Conservation (phyloP, 2,329 filamentous ascomycete species). For the Verticillium alfalfae region DNA sequence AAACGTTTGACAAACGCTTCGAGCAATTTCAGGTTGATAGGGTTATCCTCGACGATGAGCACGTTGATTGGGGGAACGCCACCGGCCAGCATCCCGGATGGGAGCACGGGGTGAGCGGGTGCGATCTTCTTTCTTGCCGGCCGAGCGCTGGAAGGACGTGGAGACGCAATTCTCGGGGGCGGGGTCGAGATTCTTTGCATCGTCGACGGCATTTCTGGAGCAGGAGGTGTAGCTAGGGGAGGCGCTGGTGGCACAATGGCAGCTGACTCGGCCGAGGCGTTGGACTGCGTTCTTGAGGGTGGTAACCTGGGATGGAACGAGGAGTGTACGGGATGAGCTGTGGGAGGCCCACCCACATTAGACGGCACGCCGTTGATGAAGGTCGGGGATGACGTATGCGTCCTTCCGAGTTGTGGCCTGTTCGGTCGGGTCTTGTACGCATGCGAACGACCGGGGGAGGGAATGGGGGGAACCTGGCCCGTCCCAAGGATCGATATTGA, state of each 20-base stretch:
- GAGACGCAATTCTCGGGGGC: conserved; percentile 41
- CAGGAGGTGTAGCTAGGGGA: conserved; percentile 44
- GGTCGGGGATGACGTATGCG: conserved; percentile 79
- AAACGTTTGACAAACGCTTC: conserved; percentile 94
- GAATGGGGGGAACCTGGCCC: conserved; percentile 72
- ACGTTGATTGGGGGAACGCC: conserved; percentile 94
- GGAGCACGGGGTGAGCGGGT: conserved; percentile 38
- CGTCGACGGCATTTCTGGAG: conserved; percentile 33
- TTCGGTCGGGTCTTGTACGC: conserved; percentile 50
- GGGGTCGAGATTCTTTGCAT: conserved; percentile 51
- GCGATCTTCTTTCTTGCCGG: conserved; percentile 49
- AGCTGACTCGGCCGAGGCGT: conserved; percentile 45
- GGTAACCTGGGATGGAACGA: conserved; percentile 31
- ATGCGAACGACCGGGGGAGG: conserved; percentile 66
- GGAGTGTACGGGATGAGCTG: conserved; percentile 29
- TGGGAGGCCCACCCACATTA: conserved; percentile 26
- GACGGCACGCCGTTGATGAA: conserved; percentile 44
- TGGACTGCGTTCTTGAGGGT: conserved; percentile 55
- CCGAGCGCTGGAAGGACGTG: conserved; percentile 37
- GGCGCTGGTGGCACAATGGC: conserved; percentile 42
- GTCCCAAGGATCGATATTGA: conserved; percentile 78
- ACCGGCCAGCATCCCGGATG: conserved; percentile 66
- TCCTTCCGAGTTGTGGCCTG: conserved; percentile 58
- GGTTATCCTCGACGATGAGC: conserved; percentile 96
- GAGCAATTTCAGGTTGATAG: conserved; percentile 89